A percentile compares a stretch with the other conserved stretches of the same genome.
Conservation (phyloP, 2,329 filamentous ascomycete genomes). For the Zalaria sp. region DNA sequence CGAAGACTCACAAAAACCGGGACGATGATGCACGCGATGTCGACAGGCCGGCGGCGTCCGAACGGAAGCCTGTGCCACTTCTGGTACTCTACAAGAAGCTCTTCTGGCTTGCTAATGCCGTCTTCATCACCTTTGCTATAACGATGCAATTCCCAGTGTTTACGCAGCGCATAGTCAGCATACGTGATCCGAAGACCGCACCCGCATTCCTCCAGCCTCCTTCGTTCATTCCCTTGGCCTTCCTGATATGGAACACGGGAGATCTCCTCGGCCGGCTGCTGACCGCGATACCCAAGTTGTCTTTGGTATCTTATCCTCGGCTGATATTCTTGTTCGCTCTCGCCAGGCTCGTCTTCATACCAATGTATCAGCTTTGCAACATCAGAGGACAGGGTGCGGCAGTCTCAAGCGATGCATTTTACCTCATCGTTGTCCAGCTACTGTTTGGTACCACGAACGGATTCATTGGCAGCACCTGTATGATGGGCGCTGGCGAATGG, state of each 20-base stretch:
- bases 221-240: conserved; percentile 78
- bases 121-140: conserved; percentile 67
- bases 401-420: conserved; percentile 73
- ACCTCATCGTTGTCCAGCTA: conserved; percentile 69
- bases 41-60: conserved; percentile 16
- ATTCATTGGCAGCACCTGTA: conserved; percentile 72
- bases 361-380: conserved; percentile 84
- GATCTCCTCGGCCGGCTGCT: conserved; percentile 65
- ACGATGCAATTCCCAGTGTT: conserved; percentile 96
- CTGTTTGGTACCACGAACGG: conserved; percentile 77
- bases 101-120: conserved; percentile 59
- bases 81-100: conserved; percentile 60
- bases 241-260: conserved; percentile 87
- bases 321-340: conserved; percentile 55
- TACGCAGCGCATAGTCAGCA: conserved; percentile 41
- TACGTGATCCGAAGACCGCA: conserved; percentile 27
- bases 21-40: conserved; percentile 3
- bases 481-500: conserved; percentile 79
- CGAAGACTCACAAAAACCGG: conserved; percentile 8
- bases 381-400: conserved; percentile 60
- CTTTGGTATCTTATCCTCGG: conserved; percentile 47
- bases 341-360: conserved; percentile 56
- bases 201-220: conserved; percentile 52
- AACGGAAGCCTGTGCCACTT: conserved; percentile 42
- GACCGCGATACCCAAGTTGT: conserved; percentile 43